Evolutionary conservation across 352 stramenopile species (phyloP).

Genomic region (Pythium utonaiense): DNA sequence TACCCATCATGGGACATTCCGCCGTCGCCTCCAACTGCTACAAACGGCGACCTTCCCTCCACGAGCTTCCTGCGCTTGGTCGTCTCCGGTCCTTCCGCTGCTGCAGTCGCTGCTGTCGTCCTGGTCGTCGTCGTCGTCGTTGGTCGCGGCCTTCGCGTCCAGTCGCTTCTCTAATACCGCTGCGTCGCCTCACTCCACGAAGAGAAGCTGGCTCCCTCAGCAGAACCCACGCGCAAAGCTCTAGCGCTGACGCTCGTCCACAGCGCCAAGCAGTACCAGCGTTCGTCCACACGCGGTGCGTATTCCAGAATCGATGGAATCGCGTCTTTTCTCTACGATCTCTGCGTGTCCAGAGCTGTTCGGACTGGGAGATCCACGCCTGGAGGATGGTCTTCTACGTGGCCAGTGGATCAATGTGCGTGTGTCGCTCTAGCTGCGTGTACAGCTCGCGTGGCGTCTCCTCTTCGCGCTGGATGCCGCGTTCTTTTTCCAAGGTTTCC

Average conservation of each 20-base stretch:
- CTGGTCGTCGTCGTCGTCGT: slow-evolving; percentile 23
- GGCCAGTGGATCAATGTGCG: neutral
- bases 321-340: neutral
- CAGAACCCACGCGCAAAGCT: no score
- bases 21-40: slow-evolving; percentile 5
- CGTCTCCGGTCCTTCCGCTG: slow-evolving; percentile 13
- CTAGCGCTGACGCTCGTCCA: no score
- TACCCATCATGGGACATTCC: slow-evolving; percentile 33
- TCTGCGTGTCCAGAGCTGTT: neutral
- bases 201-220: no score
- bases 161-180: neutral
- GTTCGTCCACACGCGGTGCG: neutral
- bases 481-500: slow-evolving; percentile 1
- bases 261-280: no score
- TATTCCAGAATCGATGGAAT: neutral
- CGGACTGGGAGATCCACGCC: neutral
- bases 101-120: slow-evolving; percentile 9
- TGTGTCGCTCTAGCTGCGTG: neutral
- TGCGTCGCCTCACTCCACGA: neutral
- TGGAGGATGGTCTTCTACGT: neutral
- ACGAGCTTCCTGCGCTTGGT: slow-evolving; percentile 24
- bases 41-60: slow-evolving; percentile 6
- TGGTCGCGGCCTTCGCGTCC: neutral
- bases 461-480: neutral
- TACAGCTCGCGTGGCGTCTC: neutral